Evolutionary conservation across 495 filamentous ascomycete genomes (phyloP), one percentile per base, ranked within the genome.

Genomic region (Aspergillus ostianus): DNA sequence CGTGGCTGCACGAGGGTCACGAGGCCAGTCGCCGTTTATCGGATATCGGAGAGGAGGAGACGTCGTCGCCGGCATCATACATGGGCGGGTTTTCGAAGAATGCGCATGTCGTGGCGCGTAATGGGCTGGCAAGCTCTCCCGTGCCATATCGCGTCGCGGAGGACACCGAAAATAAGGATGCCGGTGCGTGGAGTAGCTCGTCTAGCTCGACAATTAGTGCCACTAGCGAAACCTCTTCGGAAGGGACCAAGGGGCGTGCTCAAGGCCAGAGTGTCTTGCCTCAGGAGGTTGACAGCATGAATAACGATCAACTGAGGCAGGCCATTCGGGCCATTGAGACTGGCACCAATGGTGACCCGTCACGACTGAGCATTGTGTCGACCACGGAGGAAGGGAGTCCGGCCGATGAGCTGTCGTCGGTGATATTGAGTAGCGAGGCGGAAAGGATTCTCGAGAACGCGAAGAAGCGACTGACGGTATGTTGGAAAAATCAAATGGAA

Each of bases 381-480:
- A 64, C 67, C 47, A 63, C 66, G 47, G 69, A 65, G 32, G 71
- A 67, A 60, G 65, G 61, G 12, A 70, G 68, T 9, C 69, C 73
- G 17, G 80, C 79, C 45, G 80, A 84, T 51, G 75, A 73, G 44
- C 83, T 86, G 63, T 89, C 90, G 26, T 88, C 87, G 49, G 85
- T 83, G 13, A 86, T 90, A 7, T 69, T 96, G 69, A 94, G 90
- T 67, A 87, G 86, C 59, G 82, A 90, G 65, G 92, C 92, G 12
- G 92, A 97, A 70, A 77, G 90, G 59, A 96, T 96, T 69, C 77
- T 97, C 47, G 90, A 91, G 41, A 95, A 95, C 74, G 92, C 92
- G 29, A 97, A 97, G 74, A 87, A 84, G 70, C 82, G 92, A 64
- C 76, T 97, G 47, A 91, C 89, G 72, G 92, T 97, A 80, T 72